Evolutionary conservation across 2,329 filamentous ascomycete species (phyloP).

Genomic region (Ophiostoma pallidulum): DNA sequence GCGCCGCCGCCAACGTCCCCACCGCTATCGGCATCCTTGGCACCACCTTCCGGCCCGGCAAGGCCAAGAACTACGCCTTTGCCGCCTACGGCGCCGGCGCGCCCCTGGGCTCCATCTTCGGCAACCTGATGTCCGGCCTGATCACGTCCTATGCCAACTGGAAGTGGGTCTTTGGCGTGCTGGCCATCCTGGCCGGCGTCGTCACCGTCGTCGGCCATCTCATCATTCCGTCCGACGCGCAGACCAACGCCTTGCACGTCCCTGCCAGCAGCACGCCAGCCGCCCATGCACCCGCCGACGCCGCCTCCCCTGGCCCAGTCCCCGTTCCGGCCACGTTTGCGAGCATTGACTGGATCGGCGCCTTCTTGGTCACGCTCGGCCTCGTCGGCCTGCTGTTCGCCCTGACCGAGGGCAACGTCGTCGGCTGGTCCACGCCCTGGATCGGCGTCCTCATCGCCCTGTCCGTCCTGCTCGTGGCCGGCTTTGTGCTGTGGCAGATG

Average conservation of each 20-base stretch:
- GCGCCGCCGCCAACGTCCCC: slow-evolving; percentile 59
- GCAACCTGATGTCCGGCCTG: slow-evolving; percentile 55
- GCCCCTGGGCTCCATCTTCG: slow-evolving; percentile 54
- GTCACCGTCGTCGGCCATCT: slow-evolving; percentile 49
- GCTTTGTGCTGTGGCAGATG: slow-evolving; percentile 53
- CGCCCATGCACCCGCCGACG: too few relatives aligned
- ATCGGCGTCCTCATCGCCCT: slow-evolving; percentile 50
- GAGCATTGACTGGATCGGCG: slow-evolving; percentile 57
- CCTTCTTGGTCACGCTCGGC: slow-evolving; percentile 50
- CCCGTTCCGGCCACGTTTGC: slow-evolving; percentile 18
- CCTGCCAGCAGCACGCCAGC: too few relatives aligned
- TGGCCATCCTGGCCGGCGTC: slow-evolving; percentile 48
- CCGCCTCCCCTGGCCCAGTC: slow-evolving; percentile 28
- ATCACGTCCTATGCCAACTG: slow-evolving; percentile 53
- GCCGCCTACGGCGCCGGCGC: slow-evolving; percentile 55
- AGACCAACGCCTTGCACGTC: too few relatives aligned
- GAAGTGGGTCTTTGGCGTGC: slow-evolving; percentile 59
- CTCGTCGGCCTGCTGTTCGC: slow-evolving; percentile 56
- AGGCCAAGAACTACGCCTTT: slow-evolving; percentile 63
- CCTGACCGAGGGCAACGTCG: slow-evolving; percentile 59
- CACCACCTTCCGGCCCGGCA: slow-evolving; percentile 56
- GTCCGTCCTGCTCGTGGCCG: slow-evolving; percentile 43
- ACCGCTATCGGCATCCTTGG: slow-evolving; percentile 63
- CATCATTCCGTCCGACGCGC: slow-evolving; percentile 40
- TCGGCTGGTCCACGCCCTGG: slow-evolving; percentile 57